Conservation (phyloP, 495 filamentous ascomycete species). For the Terfezia claveryi region DNA sequence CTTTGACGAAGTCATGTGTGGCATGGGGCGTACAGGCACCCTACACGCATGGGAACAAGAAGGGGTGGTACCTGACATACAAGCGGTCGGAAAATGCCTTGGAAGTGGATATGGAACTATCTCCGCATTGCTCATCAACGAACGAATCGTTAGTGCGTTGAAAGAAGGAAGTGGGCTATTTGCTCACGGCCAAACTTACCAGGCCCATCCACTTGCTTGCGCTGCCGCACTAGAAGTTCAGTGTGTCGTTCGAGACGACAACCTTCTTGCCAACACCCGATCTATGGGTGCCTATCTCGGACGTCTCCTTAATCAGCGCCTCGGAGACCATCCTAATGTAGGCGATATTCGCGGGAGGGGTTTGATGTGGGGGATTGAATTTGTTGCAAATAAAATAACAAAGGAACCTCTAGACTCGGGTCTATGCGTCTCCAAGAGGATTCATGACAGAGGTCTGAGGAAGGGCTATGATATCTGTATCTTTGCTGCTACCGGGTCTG, state of each 20-base stretch:
- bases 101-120: conserved; percentile 32
- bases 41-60: conserved; percentile 49
- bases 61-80: conserved; percentile 34
- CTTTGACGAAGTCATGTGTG: conserved; percentile 62
- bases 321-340: conserved; percentile 32
- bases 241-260: conserved; percentile 32
- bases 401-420: conserved; percentile 28
- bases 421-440: conserved; percentile 23
- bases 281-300: conserved; percentile 30
- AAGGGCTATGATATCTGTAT: conserved; percentile 38
- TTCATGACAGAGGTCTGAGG: conserved; percentile 32
- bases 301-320: conserved; percentile 22
- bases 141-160: conserved; percentile 32
- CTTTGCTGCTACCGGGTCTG: conserved; percentile 47
- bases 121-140: conserved; percentile 34
- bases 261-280: conserved; percentile 31
- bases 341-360: conserved; percentile 43
- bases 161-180: conserved; percentile 30
- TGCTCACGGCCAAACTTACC: conserved; percentile 39
- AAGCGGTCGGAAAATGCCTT: conserved; percentile 46
- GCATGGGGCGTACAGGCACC: conserved; percentile 47
- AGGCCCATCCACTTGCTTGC: conserved; percentile 36
- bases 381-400: conserved; percentile 29
- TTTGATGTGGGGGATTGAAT: conserved; percentile 40
- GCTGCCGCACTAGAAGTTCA: conserved; percentile 40